Percentiles rank a stretch among this genome's conserved stretches.
Conservation (phyloP, 208 protist genomes). For the Angomonas ambiguus region DNA sequence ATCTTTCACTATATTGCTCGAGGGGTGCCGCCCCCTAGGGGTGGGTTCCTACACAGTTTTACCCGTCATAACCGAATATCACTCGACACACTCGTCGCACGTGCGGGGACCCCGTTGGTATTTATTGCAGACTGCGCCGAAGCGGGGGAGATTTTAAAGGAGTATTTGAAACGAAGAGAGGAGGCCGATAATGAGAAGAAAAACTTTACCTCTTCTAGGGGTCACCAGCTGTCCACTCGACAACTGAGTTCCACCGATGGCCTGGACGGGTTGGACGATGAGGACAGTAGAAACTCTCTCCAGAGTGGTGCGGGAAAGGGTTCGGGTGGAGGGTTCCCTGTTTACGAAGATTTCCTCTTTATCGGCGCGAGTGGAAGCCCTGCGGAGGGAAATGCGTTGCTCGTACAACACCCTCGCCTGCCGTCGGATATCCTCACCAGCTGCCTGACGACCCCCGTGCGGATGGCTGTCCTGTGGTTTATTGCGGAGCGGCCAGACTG, state of each 20-base stretch:
- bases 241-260: conserved; percentile 25
- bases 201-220: conserved; percentile 39
- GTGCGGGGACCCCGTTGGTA: conserved; percentile 70
- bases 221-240: conserved; percentile 38
- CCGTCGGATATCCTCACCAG: conserved; percentile 97
- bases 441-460: conserved; percentile 98
- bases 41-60: conserved; percentile 35
- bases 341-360: conserved; percentile 77
- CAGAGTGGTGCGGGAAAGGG: conserved; percentile 7
- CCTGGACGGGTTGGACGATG: background rate
- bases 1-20: conserved; percentile 81
- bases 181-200: conserved; percentile 49
- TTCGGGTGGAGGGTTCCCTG: background rate
- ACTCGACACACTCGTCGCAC: conserved; percentile 48
- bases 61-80: conserved; percentile 34
- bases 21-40: conserved; percentile 51
- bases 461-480: conserved; percentile 95
- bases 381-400: background rate
- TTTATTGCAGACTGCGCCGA: conserved; percentile 82
- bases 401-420: conserved; percentile 52
- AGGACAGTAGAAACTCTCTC: conserved; percentile 11
- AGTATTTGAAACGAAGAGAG: conserved; percentile 55
- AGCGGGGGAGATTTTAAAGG: conserved; percentile 55
- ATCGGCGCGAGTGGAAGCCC: conserved; percentile 54
- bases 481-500: conserved; percentile 49